These are phyloP conservation scores for Chlorencoelia australis DNA, from an alignment of 2,329 filamentous ascomycete species.

Conservation along the genomic window DNA sequence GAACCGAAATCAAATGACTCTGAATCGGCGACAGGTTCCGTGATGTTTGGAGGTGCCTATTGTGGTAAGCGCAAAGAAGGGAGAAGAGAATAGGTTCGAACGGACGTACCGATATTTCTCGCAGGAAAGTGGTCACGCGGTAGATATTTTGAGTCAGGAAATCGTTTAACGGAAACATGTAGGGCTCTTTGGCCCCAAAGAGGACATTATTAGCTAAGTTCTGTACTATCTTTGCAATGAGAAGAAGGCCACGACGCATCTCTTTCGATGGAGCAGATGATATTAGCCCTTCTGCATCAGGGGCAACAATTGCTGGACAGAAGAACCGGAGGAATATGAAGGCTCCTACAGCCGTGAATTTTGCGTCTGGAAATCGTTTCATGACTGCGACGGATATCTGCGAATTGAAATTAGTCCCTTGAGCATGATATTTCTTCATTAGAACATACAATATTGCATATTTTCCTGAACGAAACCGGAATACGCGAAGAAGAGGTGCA, in stretches of 20 bases:
- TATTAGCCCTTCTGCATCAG: conserved; percentile 58
- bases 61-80: conserved; percentile 8
- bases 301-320: conserved; percentile 61
- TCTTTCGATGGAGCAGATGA: conserved; percentile 52
- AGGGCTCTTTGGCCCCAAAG: conserved; percentile 62
- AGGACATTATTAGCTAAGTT: conserved; percentile 64
- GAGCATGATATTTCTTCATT: neutral
- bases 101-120: conserved; percentile 52
- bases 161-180: conserved; percentile 62
- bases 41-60: conserved; percentile 38
- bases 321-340: conserved; percentile 66
- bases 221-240: conserved; percentile 63
- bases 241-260: conserved; percentile 55
- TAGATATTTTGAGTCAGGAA: conserved; percentile 61
- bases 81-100: too few species aligned
- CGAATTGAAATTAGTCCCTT: neutral
- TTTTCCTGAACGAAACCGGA: conserved; percentile 53
- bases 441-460: conserved; percentile 51
- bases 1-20: conserved; percentile 60
- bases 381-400: conserved; percentile 55
- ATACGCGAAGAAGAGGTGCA: conserved; percentile 52
- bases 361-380: conserved; percentile 55
- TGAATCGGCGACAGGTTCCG: conserved; percentile 32
- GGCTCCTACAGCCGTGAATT: conserved; percentile 61
- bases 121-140: conserved; percentile 53